Base-by-base conservation (phyloP, 2,329 filamentous ascomycete genomes). In the Onygena corvina region DNA sequence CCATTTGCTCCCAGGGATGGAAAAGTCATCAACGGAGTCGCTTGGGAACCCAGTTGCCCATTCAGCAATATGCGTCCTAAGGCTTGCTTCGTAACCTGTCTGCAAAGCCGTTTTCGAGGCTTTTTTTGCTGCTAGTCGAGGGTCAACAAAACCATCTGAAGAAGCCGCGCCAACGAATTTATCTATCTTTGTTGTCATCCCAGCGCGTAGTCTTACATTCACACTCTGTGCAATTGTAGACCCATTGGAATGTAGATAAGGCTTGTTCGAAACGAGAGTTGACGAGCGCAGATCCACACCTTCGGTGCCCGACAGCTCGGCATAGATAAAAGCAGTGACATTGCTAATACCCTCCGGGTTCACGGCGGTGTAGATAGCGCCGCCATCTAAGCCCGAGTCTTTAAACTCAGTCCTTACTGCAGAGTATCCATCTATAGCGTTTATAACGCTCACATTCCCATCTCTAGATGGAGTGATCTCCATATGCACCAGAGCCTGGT, bases 151-250 rank as follows among this genome's bases (percentile, higher is more conserved):
- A 0, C 80, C 81, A 61, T 86, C 83, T 0, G 75, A 76, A 1
- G 82, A 84, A 3, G 83, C 82, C 45, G 72, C 75, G 23, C 83
- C 83, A 12, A 86, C 72, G 55, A 75, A 86, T 58, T 87, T 87
- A 42, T 72, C 76, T 40, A 86, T 64, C 1, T 70, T 75, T 2
- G 76, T 69, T 0, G 72, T 71, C 54, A 76, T 59, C 1, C 76
- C 75, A 2, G 73, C 72, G 25, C 65, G 66, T 4, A 85, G 67
- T 1, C 63, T 66, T 23, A 83, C 69, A 7, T 69, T 61, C 36
- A 78, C 72, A 5, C 75, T 71, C 56, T 84, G 80, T 1, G 78
- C 80, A 54, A 85, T 78, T 0, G 80, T 81, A 0, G 81, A 83
- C 8, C 70, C 68, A 54, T 84, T 83, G 2, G 60, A 61, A 16